These are phyloP conservation scores for Graphilbum ipis-grandicollis DNA, from an alignment of 2,329 filamentous ascomycete species.

Conservation along the genomic window DNA sequence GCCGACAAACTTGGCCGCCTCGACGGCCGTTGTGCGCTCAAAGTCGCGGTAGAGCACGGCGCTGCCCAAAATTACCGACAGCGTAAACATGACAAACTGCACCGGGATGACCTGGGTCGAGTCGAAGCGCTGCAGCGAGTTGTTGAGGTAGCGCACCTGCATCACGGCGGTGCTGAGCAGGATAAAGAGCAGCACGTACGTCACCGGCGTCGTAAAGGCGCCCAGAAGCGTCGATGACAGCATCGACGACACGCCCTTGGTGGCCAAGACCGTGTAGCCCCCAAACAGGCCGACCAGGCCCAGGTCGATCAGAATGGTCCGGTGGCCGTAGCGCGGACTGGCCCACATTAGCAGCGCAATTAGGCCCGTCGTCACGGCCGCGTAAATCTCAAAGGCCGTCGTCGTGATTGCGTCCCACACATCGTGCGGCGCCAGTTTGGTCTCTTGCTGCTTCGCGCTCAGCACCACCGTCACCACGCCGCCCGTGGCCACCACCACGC, in stretches of 20 bases:
- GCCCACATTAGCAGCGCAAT: slow-evolving; percentile 67
- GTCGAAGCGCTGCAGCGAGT: slow-evolving; percentile 73
- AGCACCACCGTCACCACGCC: slow-evolving; percentile 87
- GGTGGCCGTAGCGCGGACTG: slow-evolving; percentile 69
- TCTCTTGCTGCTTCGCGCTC: slow-evolving; percentile 77
- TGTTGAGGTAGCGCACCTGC: slow-evolving; percentile 96
- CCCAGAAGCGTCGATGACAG: slow-evolving; percentile 80
- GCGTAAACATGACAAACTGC: slow-evolving; percentile 91
- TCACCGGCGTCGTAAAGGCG: slow-evolving; percentile 80
- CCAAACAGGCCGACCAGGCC: slow-evolving; percentile 88
- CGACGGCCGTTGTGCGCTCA: slow-evolving; percentile 56
- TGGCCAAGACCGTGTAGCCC: slow-evolving; percentile 88
- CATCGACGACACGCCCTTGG: slow-evolving; percentile 90
- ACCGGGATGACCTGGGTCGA: slow-evolving; percentile 96
- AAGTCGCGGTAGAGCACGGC: slow-evolving; percentile 91
- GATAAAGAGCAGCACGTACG: slow-evolving; percentile 67
- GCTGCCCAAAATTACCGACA: slow-evolving; percentile 88
- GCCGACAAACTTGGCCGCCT: slow-evolving; percentile 70
- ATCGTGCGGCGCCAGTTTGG: slow-evolving; percentile 75
- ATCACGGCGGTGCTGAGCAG: slow-evolving; percentile 75
- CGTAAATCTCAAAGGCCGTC: slow-evolving; percentile 80
- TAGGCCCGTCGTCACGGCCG: slow-evolving; percentile 55
- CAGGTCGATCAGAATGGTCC: slow-evolving; percentile 78
- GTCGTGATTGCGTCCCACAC: slow-evolving; percentile 80
- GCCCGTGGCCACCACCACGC: slow-evolving; percentile 70